Base-by-base conservation (phyloP, 768 basidiomycete species). In the Collybia sordida region DNA sequence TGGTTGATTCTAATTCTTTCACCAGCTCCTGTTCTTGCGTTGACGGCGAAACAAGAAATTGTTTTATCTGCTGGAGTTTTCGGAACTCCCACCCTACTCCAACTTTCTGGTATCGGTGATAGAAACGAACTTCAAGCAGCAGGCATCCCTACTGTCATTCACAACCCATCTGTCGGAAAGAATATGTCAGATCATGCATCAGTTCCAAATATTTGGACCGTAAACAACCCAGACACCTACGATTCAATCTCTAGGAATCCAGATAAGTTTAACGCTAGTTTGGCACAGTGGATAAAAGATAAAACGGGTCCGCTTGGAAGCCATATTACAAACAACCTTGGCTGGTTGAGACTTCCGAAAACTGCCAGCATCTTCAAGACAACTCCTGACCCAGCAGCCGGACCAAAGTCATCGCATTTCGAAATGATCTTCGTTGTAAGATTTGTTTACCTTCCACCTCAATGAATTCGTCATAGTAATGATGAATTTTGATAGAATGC, bases 21-120 rank as follows among this genome's bases (percentile, higher is more conserved):
- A 18, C 6, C 15, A 47, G 46, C 27, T 36, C 23, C 36, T 6
- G 43, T 48, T 9, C 28, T 31, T n/a, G 31, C 18, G 7, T 37
- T 52, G 3, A 52, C 42, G 8, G 70, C 71, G 1, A 55, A 47
- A n/a, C 68, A 64, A 40, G 73, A 73, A 46, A 59, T 73, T 24
- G 67, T 74, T 24, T 58, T 75, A 3, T 72, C 71, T 1, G 69
- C 65, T 8, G 74, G 74, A 17, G 52, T 61, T 1, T 54, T 72
- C 28, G 68, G 68, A 9, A 72, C 69, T 1, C 59, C 71, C 6
- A 62, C 61, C 15, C 56, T 72, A n/a, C 64, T 72, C 14, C 53
- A 65, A 12, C 56, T 64, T 14, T 68, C 69, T 18, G 71, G 70
- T 14, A 71, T 74, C 17, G 72, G 71, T 7, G 58, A 65, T 46